A percentile compares a stretch with the other conserved stretches of the same genome.
These are phyloP conservation scores for Ogataea saltuana DNA, from an alignment of 805 yeast species.

Conservation along the genomic window DNA sequence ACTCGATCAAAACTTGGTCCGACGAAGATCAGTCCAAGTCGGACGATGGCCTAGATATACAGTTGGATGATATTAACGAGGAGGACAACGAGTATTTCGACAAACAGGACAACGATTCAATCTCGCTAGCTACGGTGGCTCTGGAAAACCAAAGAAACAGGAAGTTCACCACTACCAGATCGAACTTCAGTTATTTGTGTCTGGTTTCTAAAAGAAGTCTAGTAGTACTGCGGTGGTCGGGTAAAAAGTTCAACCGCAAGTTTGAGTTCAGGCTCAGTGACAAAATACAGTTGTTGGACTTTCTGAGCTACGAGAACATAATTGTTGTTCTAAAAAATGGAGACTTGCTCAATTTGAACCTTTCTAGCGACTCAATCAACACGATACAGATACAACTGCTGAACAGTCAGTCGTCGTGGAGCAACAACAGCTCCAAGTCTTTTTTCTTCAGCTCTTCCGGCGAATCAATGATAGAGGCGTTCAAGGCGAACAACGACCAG, in stretches of 20 bases:
- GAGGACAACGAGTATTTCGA: constrained; percentile 26
- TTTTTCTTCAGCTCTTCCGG: constrained; percentile 25
- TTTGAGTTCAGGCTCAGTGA: constrained; percentile 30
- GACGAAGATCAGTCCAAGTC: constrained; percentile 13
- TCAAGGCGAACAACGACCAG: constrained; percentile 28
- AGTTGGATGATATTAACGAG: constrained; percentile 20
- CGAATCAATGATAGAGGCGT: constrained; percentile 20
- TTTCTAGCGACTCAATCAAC: constrained; percentile 17
- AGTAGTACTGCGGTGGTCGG: constrained; percentile 27
- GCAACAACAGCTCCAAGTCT: constrained; percentile 14
- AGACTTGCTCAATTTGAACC: constrained; percentile 24
- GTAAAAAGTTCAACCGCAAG: constrained; percentile 24
- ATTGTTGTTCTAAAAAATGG: constrained; percentile 28
- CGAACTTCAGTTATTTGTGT: constrained; percentile 23
- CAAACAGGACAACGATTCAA: constrained; percentile 29
- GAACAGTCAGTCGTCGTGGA: constrained; percentile 14
- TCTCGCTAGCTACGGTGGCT: constrained; percentile 35
- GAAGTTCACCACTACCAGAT: constrained; percentile 9
- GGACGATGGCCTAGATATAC: constrained; percentile 7
- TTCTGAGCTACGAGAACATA: constrained; percentile 26
- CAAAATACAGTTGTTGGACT: constrained; percentile 26
- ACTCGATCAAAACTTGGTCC: constrained; percentile 29
- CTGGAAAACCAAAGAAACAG: constrained; percentile 11
- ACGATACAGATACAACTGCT: constrained; percentile 29
- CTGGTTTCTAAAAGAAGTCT: constrained; percentile 27